Conservation (phyloP, 805 yeast genomes). For the Citeromyces nyonsensis region DNA sequence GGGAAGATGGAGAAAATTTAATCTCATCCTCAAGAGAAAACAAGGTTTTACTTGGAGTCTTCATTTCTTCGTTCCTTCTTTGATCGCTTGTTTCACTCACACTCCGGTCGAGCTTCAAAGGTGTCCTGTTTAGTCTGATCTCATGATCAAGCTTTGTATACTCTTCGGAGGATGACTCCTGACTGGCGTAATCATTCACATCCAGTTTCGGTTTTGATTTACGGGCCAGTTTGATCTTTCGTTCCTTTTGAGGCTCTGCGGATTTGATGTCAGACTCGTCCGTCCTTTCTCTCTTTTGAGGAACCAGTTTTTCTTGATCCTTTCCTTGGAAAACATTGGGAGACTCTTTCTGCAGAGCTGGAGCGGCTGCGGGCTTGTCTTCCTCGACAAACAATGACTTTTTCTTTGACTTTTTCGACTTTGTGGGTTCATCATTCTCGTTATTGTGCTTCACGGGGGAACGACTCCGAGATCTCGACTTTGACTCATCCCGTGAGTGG, state of each 20-base stretch:
- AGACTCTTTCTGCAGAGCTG: not conserved
- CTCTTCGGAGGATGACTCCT: not conserved
- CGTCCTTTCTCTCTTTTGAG: not conserved
- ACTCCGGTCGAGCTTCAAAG: not conserved
- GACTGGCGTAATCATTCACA: not conserved
- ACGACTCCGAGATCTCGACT: not conserved
- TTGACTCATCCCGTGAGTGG: slow-evolving; percentile 9
- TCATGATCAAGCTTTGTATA: not conserved
- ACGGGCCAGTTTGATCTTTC: not conserved
- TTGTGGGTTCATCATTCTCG: not conserved
- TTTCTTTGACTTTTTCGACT: not conserved
- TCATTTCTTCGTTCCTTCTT: not conserved
- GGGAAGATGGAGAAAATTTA: not conserved
- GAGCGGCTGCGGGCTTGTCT: not conserved
- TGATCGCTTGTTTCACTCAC: not conserved
- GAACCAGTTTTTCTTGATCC: not conserved
- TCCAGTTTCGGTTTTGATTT: not conserved
- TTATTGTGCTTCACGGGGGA: not conserved
- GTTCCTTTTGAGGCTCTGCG: not conserved
- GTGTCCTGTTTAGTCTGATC: not conserved
- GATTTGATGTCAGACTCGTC: not conserved
- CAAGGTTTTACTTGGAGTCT: not conserved
- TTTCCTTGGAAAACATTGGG: not conserved
- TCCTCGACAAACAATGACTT: not conserved
- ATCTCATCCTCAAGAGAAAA: not conserved